Percentiles rank a stretch among this genome's conserved stretches.
Conservation (phyloP, 768 basidiomycete genomes). For the Gelatoporia subvermispora region DNA sequence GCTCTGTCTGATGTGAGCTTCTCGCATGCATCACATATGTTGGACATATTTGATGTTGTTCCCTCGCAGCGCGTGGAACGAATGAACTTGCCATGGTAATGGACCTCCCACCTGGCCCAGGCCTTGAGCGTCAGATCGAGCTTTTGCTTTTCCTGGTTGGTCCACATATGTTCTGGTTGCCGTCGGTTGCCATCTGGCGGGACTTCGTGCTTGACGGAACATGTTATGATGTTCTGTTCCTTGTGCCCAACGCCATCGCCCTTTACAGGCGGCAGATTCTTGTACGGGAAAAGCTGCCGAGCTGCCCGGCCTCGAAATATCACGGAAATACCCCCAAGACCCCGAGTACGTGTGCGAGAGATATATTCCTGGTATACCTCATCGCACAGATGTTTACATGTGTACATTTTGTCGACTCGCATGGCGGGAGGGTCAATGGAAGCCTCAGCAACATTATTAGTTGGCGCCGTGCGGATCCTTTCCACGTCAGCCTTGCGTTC, state of each 20-base stretch:
- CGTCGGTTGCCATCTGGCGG: neutral
- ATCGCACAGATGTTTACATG: constrained; percentile 1
- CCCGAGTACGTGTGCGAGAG: constrained; percentile 2
- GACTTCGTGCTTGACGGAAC: neutral
- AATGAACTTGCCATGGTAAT: neutral
- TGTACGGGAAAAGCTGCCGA: neutral
- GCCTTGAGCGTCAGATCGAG: neutral
- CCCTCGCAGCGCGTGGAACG: neutral
- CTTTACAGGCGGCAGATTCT: neutral
- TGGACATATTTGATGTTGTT: neutral
- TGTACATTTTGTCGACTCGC: too few relatives aligned
- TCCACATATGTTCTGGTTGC: neutral
- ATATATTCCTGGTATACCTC: constrained; percentile 1
- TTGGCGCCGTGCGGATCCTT: too few relatives aligned
- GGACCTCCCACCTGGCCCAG: constrained; percentile 2
- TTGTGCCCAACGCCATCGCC: too few relatives aligned
- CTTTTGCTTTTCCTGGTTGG: neutral
- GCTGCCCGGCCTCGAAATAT: neutral
- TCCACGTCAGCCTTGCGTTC: too few relatives aligned
- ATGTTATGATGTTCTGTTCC: too few relatives aligned
- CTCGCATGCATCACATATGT: neutral
- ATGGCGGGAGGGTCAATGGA: too few relatives aligned
- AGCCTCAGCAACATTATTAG: too few relatives aligned
- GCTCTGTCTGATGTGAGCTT: neutral
- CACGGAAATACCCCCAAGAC: constrained; percentile 1